Base-by-base conservation (phyloP, 2,329 filamentous ascomycete genomes). In the Fusarium siculi region DNA sequence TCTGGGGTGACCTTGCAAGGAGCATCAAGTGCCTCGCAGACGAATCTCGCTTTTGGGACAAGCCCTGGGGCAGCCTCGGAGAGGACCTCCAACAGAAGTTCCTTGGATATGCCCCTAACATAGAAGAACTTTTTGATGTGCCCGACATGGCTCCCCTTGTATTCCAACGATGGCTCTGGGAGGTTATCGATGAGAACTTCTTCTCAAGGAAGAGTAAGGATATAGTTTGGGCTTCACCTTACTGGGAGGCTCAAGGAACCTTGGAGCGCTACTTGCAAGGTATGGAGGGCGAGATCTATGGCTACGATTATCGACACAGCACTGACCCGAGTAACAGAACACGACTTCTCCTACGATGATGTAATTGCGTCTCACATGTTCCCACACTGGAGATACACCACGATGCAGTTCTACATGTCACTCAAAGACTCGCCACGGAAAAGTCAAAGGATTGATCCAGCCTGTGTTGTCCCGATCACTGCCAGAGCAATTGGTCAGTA, bases 81-180 rank as follows among this genome's bases (percentile, higher is more conserved):
- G 47, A 36, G 14, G 30, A n/a, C 4, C 2, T 50, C 30, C 47
- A 50, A 30, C 28, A 14, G n/a, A 50, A 50, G 47, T 50, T 50
- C 47, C 36, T 18, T 2, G 36, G 47, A 30, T 50, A 4, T 19
- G 30, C 47, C 9, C 47, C 47, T 9, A 50, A 23, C 4, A 30
- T 2, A 25, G 47, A 50, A 50, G 47, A 50, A 7, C 47, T 36
- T 19, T 50, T 50, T 6, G 28, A 32, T 8, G 6, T 12, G 4
- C n/a, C 16, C 4, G 7, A 16, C 1, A 50, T 50, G 47, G 2
- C 9, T 15, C 9, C 0, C 10, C 7, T 7, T 34, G 0, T 50
- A 34, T 50, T 50, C 23, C 47, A 23, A 4, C 47, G 30, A 36
- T 50, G 47, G 47, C 10, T 30, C 1, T 50, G 47, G 47, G 47